Percentiles rank a stretch among this genome's conserved stretches.
Evolutionary conservation across 106 monocot species (phyloP).

Genomic region (Dendrobium huoshanense): DNA sequence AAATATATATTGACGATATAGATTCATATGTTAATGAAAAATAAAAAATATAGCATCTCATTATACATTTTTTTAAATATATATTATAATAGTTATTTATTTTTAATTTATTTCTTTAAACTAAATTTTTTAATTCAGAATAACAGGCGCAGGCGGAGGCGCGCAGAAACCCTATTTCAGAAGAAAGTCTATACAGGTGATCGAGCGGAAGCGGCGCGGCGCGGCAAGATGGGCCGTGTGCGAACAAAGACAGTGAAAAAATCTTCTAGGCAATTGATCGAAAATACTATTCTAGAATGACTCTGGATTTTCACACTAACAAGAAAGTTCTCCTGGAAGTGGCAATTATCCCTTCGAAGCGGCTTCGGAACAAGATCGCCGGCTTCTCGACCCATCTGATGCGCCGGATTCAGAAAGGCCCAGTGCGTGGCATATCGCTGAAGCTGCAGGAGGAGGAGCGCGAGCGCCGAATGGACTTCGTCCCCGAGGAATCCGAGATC

Average conservation of each 20-base stretch:
- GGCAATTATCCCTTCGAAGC: constrained; percentile 29
- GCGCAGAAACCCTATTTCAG: background rate
- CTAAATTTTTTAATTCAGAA: too few relatives aligned
- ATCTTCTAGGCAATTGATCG: constrained; percentile 23
- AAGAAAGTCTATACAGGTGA: too few relatives aligned
- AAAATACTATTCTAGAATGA: constrained; percentile 28
- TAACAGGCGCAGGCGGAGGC: background rate
- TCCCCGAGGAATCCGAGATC: constrained; percentile 18
- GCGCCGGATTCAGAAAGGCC: constrained; percentile 26
- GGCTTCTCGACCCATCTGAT: constrained; percentile 28
- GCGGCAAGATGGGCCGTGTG: constrained; percentile 17
- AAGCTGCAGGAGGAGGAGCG: constrained; percentile 34
- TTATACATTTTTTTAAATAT: too few relatives aligned
- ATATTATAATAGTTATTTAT: too few relatives aligned
- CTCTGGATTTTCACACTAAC: constrained; percentile 30
- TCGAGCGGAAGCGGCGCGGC: too few relatives aligned
- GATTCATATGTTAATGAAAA: too few relatives aligned
- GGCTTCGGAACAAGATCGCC: constrained; percentile 31
- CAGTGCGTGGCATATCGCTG: constrained; percentile 22
- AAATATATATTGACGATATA: too few relatives aligned
- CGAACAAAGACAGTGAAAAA: constrained; percentile 29
- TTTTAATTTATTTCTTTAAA: too few relatives aligned
- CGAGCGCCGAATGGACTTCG: constrained; percentile 26
- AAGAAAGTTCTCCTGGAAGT: constrained; percentile 26
- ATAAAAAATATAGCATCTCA: too few relatives aligned